Conservation (phyloP, 257 asterid species). For the Salvia splendens region DNA sequence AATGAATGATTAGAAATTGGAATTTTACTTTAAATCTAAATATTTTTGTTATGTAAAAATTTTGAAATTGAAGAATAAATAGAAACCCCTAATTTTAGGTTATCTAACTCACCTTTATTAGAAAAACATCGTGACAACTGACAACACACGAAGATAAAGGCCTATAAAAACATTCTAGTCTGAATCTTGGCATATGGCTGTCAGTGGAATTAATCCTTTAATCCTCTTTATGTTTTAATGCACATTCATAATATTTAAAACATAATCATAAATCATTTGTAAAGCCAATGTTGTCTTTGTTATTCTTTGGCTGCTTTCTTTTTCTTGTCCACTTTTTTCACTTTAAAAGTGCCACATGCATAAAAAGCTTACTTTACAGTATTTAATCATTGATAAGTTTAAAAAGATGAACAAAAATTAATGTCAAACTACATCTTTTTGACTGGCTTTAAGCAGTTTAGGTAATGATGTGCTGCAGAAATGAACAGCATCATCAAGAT, state of each 20-base stretch:
- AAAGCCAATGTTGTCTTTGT: conserved; percentile 23
- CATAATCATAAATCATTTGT: conserved; percentile 18
- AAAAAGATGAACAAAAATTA: conserved; percentile 16
- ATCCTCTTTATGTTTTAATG: conserved; percentile 7
- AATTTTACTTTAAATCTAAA: too few species aligned
- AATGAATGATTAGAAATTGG: too few species aligned
- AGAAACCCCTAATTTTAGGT: too few species aligned
- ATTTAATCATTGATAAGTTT: conserved; percentile 27
- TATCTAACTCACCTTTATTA: too few species aligned
- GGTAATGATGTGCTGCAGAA: conserved; percentile 17
- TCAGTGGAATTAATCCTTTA: conserved; percentile 21
- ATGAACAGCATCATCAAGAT: conserved; percentile 2
- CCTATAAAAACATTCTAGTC: too few species aligned
- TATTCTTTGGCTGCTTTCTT: conserved; percentile 1
- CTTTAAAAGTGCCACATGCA: conserved; percentile 40
- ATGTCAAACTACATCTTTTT: conserved; percentile 35
- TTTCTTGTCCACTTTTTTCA: neutral
- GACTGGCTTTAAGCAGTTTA: conserved; percentile 28
- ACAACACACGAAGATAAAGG: too few species aligned
- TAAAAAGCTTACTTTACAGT: conserved; percentile 31
- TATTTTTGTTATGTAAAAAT: too few species aligned
- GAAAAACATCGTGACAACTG: too few species aligned
- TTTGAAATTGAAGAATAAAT: too few species aligned
- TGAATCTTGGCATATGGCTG: conserved; percentile 12
- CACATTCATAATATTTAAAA: conserved; percentile 5